Base-by-base conservation (phyloP, 306 rosid genomes). In the Dryas drummondii region DNA sequence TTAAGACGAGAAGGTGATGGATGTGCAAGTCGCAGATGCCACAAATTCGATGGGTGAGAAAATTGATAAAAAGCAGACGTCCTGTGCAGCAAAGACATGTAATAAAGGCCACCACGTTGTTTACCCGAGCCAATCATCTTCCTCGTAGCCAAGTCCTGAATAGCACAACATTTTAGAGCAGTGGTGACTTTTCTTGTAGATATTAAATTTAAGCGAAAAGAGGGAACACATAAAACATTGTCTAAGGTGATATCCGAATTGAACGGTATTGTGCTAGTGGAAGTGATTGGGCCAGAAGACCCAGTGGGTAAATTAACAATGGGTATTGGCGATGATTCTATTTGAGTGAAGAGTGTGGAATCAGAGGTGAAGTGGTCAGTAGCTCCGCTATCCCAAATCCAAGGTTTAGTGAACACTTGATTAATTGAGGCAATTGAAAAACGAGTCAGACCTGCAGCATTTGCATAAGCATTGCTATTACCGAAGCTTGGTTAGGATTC, bases 221-320 rank as follows among this genome's bases (percentile, higher is more conserved):
- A 68, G 5, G 73, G 80, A 37, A 81, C 77, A 65, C 74, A 66
- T 9, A 81, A 60, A 22, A 71, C 84, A 71, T 81, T 57, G 16
- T 76, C 17, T 76, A 81, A 66, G 4, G 58, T 63, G 4, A 61
- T 74, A 14, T 74, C 4, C 13, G 70, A 16, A 37, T 50, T 50
- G 9, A 14, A 50, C 1, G 40, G 16, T 42, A 47, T 14, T 0
- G n/a, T 72, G 42, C n/a, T 45, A 15, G 3, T 41, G 14, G 67
- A 37, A 12, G 50, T 63, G 32, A 81, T 72, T 71, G 71, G 15
- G 2, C 49, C 62, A 4, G 54, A 64, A 42, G 79, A 72, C 0
- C 68, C 50, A 2, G n/a, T 77, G 1, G 68, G 82, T 66, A 72
- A 44, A 22, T 59, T 77, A 7, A 81, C 79, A 65, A 6, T 27